Evolutionary conservation across 345 rosid species (phyloP), one percentile per base, ranked within the genome.

Genomic region (Arabis hirsuta): DNA sequence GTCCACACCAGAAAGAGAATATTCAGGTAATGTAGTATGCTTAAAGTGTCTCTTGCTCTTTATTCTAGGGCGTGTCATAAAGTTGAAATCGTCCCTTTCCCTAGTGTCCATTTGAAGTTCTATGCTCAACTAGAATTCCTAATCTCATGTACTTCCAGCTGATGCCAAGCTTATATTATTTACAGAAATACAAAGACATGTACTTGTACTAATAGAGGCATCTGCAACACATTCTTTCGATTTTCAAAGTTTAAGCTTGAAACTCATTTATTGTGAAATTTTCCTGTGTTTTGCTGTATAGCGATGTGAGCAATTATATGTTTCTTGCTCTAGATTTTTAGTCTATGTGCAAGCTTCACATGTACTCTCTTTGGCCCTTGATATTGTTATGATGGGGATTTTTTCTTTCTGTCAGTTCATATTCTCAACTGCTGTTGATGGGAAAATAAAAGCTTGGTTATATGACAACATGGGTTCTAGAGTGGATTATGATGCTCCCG

Each of bases 401-500:
- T 41, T 55, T 73, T 60, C 32, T 42, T 26, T 70, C 58, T 68
- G 38, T 63, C 78, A 86, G 88, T 84, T 86, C 63, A 81, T 86
- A 45, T 86, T 82, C 73, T 86, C 88, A 31, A 84, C 84, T 20
- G 84, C 90, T 31, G 60, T 74, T 62, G 86, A 86, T 76, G 88
- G 90, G 38, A 86, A 82, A 79, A 89, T 87, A 62, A 91, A 91
- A 74, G 97, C 96, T 71, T 91, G 93, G 93, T 67, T 87, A 77
- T 91, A 87, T 79, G 93, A 91, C 73, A 80, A 86, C 54, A 2
- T 76, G 80, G 88, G 96, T 20, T 89, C 96, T 41, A 87, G 93
- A 79, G 91, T 86, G 68, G 93, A 89, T 74, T 89, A 91, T 74
- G 85, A 87, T 84, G 91, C 93, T 26, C 97, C 96, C 2, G 97